Evolutionary conservation across 2,329 filamentous ascomycete species (phyloP), one percentile per base, ranked within the genome.

Genomic region (Fusarium penzigii): DNA sequence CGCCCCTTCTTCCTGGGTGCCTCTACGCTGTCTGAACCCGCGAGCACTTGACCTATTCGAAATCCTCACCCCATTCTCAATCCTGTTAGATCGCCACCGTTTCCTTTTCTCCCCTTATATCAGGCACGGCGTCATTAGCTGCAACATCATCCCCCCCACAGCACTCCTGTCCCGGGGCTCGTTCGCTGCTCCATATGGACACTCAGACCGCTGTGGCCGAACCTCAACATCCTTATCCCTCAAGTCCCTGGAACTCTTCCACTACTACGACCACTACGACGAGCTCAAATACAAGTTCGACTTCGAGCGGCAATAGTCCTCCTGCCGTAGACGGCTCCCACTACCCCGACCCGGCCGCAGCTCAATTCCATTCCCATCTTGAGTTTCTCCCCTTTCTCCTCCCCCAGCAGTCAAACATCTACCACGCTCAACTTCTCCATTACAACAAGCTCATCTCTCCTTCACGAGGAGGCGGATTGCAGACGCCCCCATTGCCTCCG

Each of bases 391-490:
- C 83, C 36, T 77, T 83, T 57, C 72, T 84, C 61, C 75, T 84
- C 52, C 82, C 82, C 14, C 82, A 84, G 56, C 82, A 85, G 58
- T 74, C 79, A 34, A 81, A 78, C 40, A 73, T 81, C 57, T 83
- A 84, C 70, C 81, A 86, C 65, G 81, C 81, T 48, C 82, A 85
- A 70, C 78, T 87, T 50, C 76, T 83, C 46, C 79, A 85, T 61
- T 87, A 87, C 76, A 87, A 86, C 70, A 82, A 80, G 65, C 81
- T 87, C 66, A 78, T 87, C 60, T 81, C 83, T 48, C 78, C 82
- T 44, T 74, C 79, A 51, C 74, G 82, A 65, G 77, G 71, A 69
- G 79, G 80, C 61, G 80, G 81, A 63, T 70, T 85, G 53, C 82
- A 84, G 65, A 76, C 79, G 53, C 72, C 78, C 54, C 79, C 82